These are phyloP conservation scores for Neonothopanus nambi DNA, from an alignment of 1,284 basidiomycete species.

Conservation along the genomic window DNA sequence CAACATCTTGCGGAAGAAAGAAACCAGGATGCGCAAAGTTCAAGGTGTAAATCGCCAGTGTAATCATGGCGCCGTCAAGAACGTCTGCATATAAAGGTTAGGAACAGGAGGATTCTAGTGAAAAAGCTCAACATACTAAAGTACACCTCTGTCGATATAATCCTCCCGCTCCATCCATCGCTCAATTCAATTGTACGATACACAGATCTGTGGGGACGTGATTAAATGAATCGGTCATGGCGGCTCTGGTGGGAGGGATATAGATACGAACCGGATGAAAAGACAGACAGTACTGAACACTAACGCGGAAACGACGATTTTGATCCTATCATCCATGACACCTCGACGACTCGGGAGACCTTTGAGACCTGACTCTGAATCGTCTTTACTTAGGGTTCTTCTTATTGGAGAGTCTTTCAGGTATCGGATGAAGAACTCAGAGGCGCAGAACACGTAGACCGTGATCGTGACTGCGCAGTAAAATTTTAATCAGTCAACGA, in stretches of 20 bases:
- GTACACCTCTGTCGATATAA: conserved; percentile 42
- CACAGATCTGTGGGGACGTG: conserved; percentile 29
- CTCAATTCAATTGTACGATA: conserved; percentile 9
- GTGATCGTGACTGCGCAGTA: conserved; percentile 48
- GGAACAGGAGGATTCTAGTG: too few species aligned
- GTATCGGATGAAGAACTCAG: conserved; percentile 50
- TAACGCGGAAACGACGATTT: conserved; percentile 36
- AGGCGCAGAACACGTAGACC: conserved; percentile 40
- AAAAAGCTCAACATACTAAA: too few species aligned
- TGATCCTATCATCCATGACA: conserved; percentile 25
- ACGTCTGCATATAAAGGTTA: not conserved
- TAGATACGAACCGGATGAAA: conserved; percentile 37
- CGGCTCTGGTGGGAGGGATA: not conserved
- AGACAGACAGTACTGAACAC: conserved; percentile 38
- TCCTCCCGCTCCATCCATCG: conserved; percentile 6
- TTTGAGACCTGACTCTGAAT: not conserved
- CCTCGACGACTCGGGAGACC: too few species aligned
- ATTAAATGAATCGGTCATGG: not conserved
- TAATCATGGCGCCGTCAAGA: conserved; percentile 10
- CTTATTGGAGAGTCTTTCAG: conserved; percentile 37
- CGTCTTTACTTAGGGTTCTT: not conserved
- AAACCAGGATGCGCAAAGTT: conserved; percentile 15
- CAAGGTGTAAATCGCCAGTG: conserved; percentile 3
- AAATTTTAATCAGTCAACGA: too few species aligned
- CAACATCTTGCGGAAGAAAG: conserved; percentile 28